Evolutionary conservation across 495 filamentous ascomycete species (phyloP), one percentile per base, ranked within the genome.

Genomic region (Aspergillus bridgeri): DNA sequence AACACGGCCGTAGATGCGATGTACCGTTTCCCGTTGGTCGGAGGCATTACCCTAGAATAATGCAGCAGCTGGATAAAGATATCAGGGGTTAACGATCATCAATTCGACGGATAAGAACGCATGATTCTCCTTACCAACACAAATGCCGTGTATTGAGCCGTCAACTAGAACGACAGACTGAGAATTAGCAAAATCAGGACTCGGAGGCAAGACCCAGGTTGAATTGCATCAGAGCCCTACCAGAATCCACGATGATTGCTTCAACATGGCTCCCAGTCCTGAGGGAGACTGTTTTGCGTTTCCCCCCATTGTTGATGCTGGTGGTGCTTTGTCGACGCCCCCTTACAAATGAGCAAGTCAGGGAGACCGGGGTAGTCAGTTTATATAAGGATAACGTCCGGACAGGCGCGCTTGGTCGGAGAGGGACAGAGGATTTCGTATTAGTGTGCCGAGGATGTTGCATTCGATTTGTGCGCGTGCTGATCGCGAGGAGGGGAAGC

Each of bases 1-100:
- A 98, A 89, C 19, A 98, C 93, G 15, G 94, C 93, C 23, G 94
- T 97, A 17, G 92, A 97, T 24, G 93, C 85, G 59, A 92, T 86
- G 73, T 96, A 98, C 68, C 92, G 86, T 60, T 90, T 90, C 51
- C 89, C 88, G 62, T 85, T 84, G 29, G 84, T 82, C 19, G 85
- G 79, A 6, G 90, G 87, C 94, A 98, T 98, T 45, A 92, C 82
- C 61, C 92, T 83, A 13, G 92, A 96, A 68, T 97, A 97, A 75
- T 96, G 93, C 77, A 92, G 86, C 42, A 97, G 80, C 89, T 90
- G 67, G 45, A 21, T 20, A 33, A n/a, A n/a, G 29, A 60, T 50
- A 58, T 6, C 6, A 33, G 18, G 22, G 7, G 49, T 70, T 58
- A 74, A 64, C 29, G 54, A 38, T 57, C 22, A 21, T 52, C 24